Base-by-base conservation (phyloP, 805 yeast genomes). In the Tetrapisispora arboricola region DNA sequence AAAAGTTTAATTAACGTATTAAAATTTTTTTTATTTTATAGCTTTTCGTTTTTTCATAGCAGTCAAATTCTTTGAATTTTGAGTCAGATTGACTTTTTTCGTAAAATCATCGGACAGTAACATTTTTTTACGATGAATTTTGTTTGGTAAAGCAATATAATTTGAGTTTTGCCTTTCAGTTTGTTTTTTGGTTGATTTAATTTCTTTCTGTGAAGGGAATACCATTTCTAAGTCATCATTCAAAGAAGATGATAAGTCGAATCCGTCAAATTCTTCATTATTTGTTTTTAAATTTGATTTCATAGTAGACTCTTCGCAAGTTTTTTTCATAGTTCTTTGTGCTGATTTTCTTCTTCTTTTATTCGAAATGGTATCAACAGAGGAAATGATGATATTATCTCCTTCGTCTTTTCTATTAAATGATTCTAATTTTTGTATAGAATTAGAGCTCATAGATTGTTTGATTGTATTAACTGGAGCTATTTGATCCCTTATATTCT, bases 161-260 rank as follows among this genome's bases (percentile, higher is more conserved):
- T 25, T 22, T 24, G 37, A 34, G n/a, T 25, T 9, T 7, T 16
- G 15, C 25, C 29, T 34, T 4, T 45, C 44, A 4, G 38, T 39
- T 15, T 44, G 44, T 15, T 38, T 44, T 25, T 49, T 53, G 5
- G 40, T 32, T 16, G 27, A 26, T 21, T 41, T 49, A 2, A 48
- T 29, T 22, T 49, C 45, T n/a, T 51, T 47, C 6, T 57, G 61
- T 10, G 62, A 59, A 3, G 64, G 61, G 34, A 53, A 50, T 0
- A 63, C 55, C 35, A 57, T 41, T 38, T 59, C 64, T 6, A 58
- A 43, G 40, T 57, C 64, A 40, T 58, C 63, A 37, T 50, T 53
- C 3, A 53, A 36, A 9, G 63, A 58, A 1, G 61, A 55, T 1
- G 63, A 54, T 16, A 59, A 48, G 31, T 58, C 63, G 40, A 59